Evolutionary conservation across 2,329 filamentous ascomycete genomes (phyloP).

Genomic region (Ascochyta rabiei): DNA sequence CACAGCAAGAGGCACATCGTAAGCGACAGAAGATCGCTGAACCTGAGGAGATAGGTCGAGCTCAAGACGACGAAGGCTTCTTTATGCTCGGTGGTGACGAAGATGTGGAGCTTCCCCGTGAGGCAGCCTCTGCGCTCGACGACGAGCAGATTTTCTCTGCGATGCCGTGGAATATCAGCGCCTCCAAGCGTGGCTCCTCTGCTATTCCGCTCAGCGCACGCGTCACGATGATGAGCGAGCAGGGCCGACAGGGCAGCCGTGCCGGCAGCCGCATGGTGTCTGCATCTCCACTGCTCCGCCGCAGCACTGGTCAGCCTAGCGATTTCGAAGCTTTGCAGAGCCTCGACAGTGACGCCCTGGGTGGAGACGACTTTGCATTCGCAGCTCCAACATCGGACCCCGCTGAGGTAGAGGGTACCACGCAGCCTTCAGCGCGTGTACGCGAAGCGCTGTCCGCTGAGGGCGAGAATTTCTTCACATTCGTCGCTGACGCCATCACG

Average conservation of each 20-base stretch:
- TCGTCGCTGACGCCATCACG: slow-evolving; percentile 58
- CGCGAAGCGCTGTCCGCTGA: slow-evolving; percentile 63
- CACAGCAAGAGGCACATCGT: slow-evolving; percentile 40
- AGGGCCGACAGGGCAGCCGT: slow-evolving; percentile 41
- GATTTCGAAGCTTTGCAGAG: slow-evolving; percentile 37
- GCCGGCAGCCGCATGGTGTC: slow-evolving; percentile 60
- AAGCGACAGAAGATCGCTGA: slow-evolving; percentile 42
- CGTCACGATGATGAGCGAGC: slow-evolving; percentile 48
- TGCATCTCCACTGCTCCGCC: slow-evolving; percentile 66
- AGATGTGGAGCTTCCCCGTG: slow-evolving; percentile 72
- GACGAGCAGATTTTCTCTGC: slow-evolving; percentile 69
- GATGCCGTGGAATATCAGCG: slow-evolving; percentile 73
- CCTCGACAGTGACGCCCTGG: slow-evolving; percentile 35
- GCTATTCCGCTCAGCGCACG: slow-evolving; percentile 49
- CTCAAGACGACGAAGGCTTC: slow-evolving; percentile 43
- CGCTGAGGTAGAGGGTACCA: slow-evolving; percentile 8
- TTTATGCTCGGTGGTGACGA: slow-evolving; percentile 48
- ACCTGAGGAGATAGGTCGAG: slow-evolving; percentile 42
- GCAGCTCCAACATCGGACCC: slow-evolving; percentile 30
- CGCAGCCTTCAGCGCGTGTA: slow-evolving; percentile 50
- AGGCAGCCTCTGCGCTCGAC: slow-evolving; percentile 68
- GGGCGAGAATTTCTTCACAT: slow-evolving; percentile 67
- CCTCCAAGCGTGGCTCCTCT: slow-evolving; percentile 60
- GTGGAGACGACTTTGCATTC: slow-evolving; percentile 26
- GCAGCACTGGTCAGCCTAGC: slow-evolving; percentile 42